These are phyloP conservation scores for Colletotrichum musicola DNA, from an alignment of 2,329 filamentous ascomycete genomes.

Conservation along the genomic window DNA sequence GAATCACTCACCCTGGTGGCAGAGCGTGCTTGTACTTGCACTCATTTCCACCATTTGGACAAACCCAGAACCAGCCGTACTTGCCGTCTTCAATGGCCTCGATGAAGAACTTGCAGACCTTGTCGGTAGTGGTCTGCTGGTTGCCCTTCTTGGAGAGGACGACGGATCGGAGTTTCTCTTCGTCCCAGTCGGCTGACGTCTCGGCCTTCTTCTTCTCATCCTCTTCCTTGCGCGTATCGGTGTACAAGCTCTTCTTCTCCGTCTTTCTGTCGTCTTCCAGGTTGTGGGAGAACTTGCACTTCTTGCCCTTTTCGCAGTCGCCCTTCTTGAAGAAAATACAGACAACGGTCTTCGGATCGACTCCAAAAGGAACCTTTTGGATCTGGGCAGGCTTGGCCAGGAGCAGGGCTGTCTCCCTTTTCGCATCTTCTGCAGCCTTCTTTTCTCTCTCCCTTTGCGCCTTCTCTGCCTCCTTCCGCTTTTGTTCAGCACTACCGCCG, in stretches of 20 bases:
- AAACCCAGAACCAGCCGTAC: constrained; percentile 99
- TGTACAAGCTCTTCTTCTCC: constrained; percentile 92
- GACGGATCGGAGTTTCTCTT: constrained; percentile 92
- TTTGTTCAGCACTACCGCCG: constrained; percentile 87
- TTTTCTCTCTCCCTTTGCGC: constrained; percentile 85
- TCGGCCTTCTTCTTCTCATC: constrained; percentile 87
- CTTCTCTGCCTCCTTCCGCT: constrained; percentile 79
- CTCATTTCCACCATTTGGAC: constrained; percentile 95
- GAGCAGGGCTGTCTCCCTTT: constrained; percentile 82
- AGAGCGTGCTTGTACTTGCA: constrained; percentile 99
- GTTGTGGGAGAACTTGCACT: constrained; percentile 99
- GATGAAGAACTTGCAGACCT: constrained; percentile 99
- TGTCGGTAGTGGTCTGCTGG: constrained; percentile 93
- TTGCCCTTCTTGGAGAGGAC: constrained; percentile 98
- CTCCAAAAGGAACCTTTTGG: constrained; percentile 98
- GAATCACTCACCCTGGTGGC: constrained; percentile 83
- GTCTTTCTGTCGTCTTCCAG: constrained; percentile 89
- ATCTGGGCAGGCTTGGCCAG: constrained; percentile 93
- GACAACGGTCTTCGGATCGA: constrained; percentile 96
- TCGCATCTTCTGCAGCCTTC: constrained; percentile 87
- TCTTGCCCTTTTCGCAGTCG: constrained; percentile 95
- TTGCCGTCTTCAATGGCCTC: constrained; percentile 97
- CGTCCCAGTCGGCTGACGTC: constrained; percentile 97
- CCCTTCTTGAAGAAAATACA: constrained; percentile 99
- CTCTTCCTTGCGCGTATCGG: constrained; percentile 81